A percentile compares a stretch with the other conserved stretches of the same genome.
phyloP scores from a whole-genome alignment of 441 rosid genomes.

The Adansonia gregorii region DNA sequence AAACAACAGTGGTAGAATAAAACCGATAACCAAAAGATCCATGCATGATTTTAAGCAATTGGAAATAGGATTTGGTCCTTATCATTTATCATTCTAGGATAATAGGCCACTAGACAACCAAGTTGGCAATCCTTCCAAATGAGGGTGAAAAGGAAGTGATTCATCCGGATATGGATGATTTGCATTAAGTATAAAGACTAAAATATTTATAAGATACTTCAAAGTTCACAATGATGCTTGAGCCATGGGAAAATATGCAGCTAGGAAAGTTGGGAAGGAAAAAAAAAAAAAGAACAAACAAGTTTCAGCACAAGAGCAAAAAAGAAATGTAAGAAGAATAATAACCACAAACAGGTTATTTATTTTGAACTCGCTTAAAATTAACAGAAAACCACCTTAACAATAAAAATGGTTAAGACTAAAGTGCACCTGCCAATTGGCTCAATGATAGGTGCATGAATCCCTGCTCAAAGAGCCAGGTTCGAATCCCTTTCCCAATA shows the following conservation, averaged over 20 bases:
- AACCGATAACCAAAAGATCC: slow-evolving; percentile 7
- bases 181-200: neutral
- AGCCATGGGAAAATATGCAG: neutral
- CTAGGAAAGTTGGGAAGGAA: no score
- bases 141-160: neutral
- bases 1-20: neutral
- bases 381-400: slow-evolving; percentile 12
- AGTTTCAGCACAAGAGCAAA: neutral
- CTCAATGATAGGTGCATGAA: neutral
- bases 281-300: neutral
- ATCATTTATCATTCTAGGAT: slow-evolving; percentile 6
- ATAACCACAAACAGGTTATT: neutral
- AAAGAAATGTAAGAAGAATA: neutral
- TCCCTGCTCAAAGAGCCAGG: slow-evolving; percentile 9
- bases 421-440: neutral
- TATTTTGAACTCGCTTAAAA: neutral
- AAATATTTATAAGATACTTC: neutral
- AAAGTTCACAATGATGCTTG: slow-evolving; percentile 8
- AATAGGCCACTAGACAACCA: neutral
- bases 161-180: neutral
- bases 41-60: neutral
- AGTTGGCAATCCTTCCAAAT: neutral
- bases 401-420: neutral
- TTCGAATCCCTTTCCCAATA: neutral
- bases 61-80: neutral